Evolutionary conservation across 257 asterid genomes (phyloP), one percentile per base, ranked within the genome.

Genomic region (Capsicum baccatum): DNA sequence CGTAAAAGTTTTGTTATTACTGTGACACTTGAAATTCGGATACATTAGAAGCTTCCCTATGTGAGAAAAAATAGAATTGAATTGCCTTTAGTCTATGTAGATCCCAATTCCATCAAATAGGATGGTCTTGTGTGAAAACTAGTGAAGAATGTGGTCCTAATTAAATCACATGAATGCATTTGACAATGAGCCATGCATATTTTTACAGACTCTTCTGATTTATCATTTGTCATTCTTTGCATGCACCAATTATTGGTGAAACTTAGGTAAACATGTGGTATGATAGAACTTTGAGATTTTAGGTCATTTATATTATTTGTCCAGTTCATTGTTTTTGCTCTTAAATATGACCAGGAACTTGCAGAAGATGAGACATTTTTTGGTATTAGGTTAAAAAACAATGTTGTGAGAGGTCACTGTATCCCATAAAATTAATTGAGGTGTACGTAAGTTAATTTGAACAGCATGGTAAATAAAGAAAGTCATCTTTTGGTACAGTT

Each of bases 241-340:
- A 54, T 76, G 81, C 26, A 78, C 17, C 64, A 54, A 78, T 78
- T 78, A 78, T 78, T 78, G 64, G 64, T 54, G 15, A 54, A 76
- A 76, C 81, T 14, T 52, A 4, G 48, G 48, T 76, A 52, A 26
- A 52, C 21, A 8, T 54, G 15, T 76, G 37, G 64, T 76, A 26
- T 52, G 26, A 15, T 52, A 76, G 0, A 74, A 7, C 47, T 48
- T 26, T 21, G 39, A 14, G 19, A 21, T 15, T 50, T 50, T 21
- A 50, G 81, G 81, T 33, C 47, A 76, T 54, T 76, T 76, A 54
- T 54, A 14, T 76, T 54, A 50, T 76, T 52, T 76, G 63, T 74
- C 80, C 80, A 19, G 4, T 52, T 52, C 62, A 21, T 39, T 76
- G 21, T 19, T 71, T 48, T 74, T 44, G 58, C 79, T 44, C 79